phyloP scores from a whole-genome alignment of 441 rosid genomes.

The Jatropha podagrica region DNA sequence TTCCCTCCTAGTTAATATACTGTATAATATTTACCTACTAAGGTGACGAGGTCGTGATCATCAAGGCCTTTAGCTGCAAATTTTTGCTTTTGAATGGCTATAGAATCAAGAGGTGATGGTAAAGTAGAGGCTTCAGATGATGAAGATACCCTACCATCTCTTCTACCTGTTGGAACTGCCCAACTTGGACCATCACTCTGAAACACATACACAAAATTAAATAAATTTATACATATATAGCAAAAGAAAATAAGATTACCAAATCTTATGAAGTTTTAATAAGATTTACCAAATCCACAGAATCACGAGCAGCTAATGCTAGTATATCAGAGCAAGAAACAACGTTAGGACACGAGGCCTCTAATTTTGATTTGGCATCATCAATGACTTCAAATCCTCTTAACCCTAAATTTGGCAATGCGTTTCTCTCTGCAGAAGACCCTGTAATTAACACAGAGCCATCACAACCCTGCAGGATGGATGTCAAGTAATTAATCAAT shows the following conservation, averaged over 20 bases:
- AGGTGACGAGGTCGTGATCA: constrained; percentile 72
- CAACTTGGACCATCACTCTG: constrained; percentile 74
- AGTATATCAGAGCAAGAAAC: constrained; percentile 85
- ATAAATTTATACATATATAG: too few relatives aligned
- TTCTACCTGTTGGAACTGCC: constrained; percentile 74
- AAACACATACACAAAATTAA: neutral
- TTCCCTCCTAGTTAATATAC: too few relatives aligned
- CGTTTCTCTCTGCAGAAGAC: constrained; percentile 49
- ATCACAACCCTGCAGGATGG: constrained; percentile 57
- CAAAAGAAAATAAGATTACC: too few relatives aligned
- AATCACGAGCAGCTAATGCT: constrained; percentile 70
- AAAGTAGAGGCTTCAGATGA: constrained; percentile 50
- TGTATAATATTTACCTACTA: constrained; percentile 42
- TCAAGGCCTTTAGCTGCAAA: constrained; percentile 64
- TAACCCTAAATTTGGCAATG: constrained; percentile 44
- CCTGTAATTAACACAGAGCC: constrained; percentile 68
- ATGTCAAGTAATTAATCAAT: neutral
- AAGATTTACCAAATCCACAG: constrained; percentile 52
- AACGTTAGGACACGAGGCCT: constrained; percentile 61
- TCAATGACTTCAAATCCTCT: constrained; percentile 77
- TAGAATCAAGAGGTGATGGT: constrained; percentile 65
- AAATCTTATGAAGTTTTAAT: too few relatives aligned
- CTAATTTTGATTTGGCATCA: constrained; percentile 68
- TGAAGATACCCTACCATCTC: constrained; percentile 64
- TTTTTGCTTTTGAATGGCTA: constrained; percentile 56